Conservation (phyloP, 2,329 filamentous ascomycete genomes). For the Colletotrichum sp. region DNA sequence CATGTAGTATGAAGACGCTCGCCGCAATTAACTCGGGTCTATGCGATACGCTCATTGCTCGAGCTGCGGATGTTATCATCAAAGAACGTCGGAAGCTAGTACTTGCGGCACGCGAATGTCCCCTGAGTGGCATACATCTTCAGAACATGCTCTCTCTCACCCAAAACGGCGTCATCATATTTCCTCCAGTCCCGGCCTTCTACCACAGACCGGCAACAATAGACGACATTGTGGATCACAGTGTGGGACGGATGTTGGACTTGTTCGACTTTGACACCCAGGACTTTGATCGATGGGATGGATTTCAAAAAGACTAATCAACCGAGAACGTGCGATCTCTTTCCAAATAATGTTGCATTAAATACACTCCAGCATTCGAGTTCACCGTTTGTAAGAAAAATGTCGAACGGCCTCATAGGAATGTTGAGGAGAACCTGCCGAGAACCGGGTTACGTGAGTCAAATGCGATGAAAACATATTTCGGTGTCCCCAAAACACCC, state of each 20-base stretch:
- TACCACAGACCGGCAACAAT: conserved; percentile 44
- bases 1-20: conserved; percentile 54
- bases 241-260: conserved; percentile 51
- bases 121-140: conserved; percentile 51
- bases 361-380: background rate
- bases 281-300: conserved; percentile 44
- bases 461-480: background rate
- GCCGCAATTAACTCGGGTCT: conserved; percentile 44
- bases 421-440: background rate
- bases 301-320: conserved; percentile 9
- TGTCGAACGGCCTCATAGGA: background rate
- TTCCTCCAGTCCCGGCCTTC: conserved; percentile 48
- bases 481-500: background rate
- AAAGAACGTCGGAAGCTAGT: conserved; percentile 49
- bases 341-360: background rate
- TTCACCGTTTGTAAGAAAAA: background rate
- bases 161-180: conserved; percentile 44
- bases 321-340: background rate
- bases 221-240: conserved; percentile 49
- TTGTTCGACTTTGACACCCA: conserved; percentile 45
- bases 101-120: conserved; percentile 47
- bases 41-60: conserved; percentile 49
- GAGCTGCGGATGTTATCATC: conserved; percentile 50
- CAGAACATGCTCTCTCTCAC: conserved; percentile 47
- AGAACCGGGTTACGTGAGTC: background rate